These are phyloP conservation scores for Lithocarpus polystachyus DNA, from an alignment of 306 rosid species.

Conservation along the genomic window DNA sequence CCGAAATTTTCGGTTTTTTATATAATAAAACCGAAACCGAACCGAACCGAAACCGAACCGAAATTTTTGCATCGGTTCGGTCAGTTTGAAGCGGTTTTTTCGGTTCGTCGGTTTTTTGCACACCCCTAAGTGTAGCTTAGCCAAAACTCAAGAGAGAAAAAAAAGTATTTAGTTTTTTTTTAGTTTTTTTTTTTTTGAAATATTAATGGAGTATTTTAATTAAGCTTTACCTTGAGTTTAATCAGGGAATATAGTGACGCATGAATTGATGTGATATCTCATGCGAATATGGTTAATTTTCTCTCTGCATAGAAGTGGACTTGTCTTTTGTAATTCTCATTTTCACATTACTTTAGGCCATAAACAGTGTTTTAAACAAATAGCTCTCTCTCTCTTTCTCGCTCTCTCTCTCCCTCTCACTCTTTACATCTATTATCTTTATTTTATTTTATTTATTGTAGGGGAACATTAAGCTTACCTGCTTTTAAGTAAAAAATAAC, in stretches of 20 bases:
- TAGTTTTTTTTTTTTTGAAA: neutral
- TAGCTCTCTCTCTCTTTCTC: neutral
- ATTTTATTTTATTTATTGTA: too few species aligned
- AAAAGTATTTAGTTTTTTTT: neutral
- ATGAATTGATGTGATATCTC: slow-evolving; percentile 39
- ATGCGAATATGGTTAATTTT: slow-evolving; percentile 17
- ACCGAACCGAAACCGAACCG: too few species aligned
- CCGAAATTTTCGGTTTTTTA: too few species aligned
- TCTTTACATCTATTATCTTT: too few species aligned
- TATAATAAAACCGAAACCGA: too few species aligned
- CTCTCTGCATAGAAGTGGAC: neutral
- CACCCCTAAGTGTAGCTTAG: neutral
- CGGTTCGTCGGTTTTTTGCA: too few species aligned
- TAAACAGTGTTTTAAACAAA: neutral
- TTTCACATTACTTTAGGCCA: neutral
- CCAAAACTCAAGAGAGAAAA: neutral
- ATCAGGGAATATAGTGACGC: slow-evolving; percentile 18
- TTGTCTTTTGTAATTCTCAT: neutral
- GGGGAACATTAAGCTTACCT: neutral
- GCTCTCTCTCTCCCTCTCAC: neutral
- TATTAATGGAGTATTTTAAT: neutral
- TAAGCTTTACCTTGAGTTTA: slow-evolving; percentile 2
- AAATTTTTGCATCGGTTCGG: too few species aligned
- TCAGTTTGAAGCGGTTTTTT: too few species aligned
- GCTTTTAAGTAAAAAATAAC: neutral